Percentiles rank a stretch among this genome's conserved stretches.
phyloP scores from a whole-genome alignment of 352 stramenopile genomes.

The Phytopythium oedochilum region DNA sequence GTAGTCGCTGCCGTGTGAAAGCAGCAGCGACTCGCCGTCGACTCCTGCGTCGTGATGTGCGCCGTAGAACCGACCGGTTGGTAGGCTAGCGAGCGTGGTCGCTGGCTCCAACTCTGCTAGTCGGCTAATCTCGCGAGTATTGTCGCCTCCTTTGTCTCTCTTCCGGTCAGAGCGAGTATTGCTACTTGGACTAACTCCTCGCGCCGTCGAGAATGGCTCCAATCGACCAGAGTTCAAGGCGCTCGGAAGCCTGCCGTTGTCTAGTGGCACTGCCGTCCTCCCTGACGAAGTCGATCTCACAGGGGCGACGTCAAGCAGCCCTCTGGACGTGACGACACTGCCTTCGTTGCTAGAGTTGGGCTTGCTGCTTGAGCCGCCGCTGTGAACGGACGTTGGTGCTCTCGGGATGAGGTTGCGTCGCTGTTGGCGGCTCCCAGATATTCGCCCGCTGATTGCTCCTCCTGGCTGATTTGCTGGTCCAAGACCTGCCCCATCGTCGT shows the following conservation, averaged over 20 bases:
- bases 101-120: not conserved
- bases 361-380: conserved; percentile 6
- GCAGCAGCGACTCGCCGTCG: conserved; percentile 6
- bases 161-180: not conserved
- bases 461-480: conserved; percentile 7
- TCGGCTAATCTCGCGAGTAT: not conserved
- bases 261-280: conserved; percentile 14
- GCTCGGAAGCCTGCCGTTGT: conserved; percentile 20
- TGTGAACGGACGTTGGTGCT: not conserved
- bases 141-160: not conserved
- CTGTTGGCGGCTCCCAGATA: conserved; percentile 1
- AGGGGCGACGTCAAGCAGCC: not conserved
- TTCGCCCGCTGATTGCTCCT: not conserved
- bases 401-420: conserved; percentile 4
- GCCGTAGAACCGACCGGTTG: not conserved
- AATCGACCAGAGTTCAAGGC: conserved; percentile 14
- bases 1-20: conserved; percentile 42
- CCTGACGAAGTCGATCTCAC: not conserved
- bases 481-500: conserved; percentile 26
- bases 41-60: conserved; percentile 16
- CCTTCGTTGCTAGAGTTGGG: conserved; percentile 18
- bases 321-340: conserved; percentile 6
- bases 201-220: not conserved
- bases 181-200: not conserved
- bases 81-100: not conserved